These are phyloP conservation scores for Aspergillus coremiiformis DNA, from an alignment of 495 filamentous ascomycete species.

Conservation along the genomic window DNA sequence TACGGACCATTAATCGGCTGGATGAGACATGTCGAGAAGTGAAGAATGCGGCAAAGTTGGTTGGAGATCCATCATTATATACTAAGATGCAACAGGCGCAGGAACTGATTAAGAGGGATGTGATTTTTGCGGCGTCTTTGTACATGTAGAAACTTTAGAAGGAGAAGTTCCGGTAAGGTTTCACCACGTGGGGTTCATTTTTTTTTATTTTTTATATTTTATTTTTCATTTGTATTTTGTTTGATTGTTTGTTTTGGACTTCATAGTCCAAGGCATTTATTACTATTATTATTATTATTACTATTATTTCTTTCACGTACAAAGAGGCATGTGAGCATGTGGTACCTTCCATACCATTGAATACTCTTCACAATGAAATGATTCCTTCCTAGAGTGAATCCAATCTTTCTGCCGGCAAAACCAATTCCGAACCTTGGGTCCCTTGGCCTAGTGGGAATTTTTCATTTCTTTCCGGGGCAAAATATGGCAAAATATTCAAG, in stretches of 20 bases:
- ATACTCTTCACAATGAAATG: neutral
- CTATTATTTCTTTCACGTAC: neutral
- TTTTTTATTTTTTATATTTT: neutral
- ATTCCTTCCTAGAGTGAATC: neutral
- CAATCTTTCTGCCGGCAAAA: conserved; percentile 8
- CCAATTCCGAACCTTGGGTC: neutral
- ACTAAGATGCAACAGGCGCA: conserved; percentile 94
- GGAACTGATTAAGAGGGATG: conserved; percentile 94
- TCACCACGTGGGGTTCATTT: neutral
- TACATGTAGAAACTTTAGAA: conserved; percentile 51
- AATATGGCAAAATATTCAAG: conserved; percentile 1
- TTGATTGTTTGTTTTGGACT: neutral
- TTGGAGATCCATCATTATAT: conserved; percentile 90
- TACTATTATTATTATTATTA: neutral
- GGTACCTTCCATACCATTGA: too few relatives aligned
- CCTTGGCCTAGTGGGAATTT: neutral
- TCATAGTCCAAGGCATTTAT: neutral
- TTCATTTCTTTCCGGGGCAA: neutral
- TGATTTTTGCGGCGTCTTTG: conserved; percentile 79
- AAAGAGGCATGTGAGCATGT: neutral
- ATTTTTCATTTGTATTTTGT: conserved; percentile 1
- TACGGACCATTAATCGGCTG: conserved; percentile 80
- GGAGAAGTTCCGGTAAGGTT: neutral
- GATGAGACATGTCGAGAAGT: conserved; percentile 97
- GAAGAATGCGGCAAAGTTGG: conserved; percentile 91